Conservation (phyloP, 2,329 filamentous ascomycete species). For the Ramularia collo-cygni region DNA sequence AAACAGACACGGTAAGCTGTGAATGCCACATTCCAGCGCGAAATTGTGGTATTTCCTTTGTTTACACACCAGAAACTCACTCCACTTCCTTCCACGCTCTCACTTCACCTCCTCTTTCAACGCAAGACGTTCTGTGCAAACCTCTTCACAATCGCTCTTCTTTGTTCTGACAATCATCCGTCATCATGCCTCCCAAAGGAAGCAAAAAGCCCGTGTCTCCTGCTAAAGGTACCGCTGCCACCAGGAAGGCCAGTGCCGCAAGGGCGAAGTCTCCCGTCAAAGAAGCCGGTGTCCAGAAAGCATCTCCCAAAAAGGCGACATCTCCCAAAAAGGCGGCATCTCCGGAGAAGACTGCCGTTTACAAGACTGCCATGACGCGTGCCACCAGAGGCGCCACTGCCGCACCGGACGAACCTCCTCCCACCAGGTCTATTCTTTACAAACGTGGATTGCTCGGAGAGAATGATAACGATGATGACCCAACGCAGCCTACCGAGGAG, state of each 20-base stretch:
- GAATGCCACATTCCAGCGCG: constrained; percentile 5
- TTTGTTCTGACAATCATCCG: background rate
- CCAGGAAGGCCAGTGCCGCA: background rate
- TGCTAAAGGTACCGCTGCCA: constrained; percentile 1
- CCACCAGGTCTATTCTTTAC: no score
- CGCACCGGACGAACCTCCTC: background rate
- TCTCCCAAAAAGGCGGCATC: constrained; percentile 1
- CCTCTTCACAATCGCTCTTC: background rate
- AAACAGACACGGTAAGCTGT: background rate
- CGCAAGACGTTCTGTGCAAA: background rate
- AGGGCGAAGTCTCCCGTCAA: background rate
- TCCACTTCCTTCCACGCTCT: no score
- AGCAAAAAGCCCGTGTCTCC: constrained; percentile 7
- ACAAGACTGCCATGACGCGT: constrained; percentile 3
- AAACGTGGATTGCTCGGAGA: constrained; percentile 5
- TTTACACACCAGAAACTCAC: constrained; percentile 3
- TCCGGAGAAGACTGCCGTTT: background rate
- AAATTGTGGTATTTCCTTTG: constrained; percentile 5
- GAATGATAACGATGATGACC: constrained; percentile 7
- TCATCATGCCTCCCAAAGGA: background rate
- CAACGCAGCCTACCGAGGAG: constrained; percentile 4
- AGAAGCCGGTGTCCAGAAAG: background rate
- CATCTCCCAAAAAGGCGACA: constrained; percentile 6
- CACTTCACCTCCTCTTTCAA: background rate
- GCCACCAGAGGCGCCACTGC: constrained; percentile 3